Evolutionary conservation across 1,284 basidiomycete species (phyloP).

Genomic region (Naganishia albida): DNA sequence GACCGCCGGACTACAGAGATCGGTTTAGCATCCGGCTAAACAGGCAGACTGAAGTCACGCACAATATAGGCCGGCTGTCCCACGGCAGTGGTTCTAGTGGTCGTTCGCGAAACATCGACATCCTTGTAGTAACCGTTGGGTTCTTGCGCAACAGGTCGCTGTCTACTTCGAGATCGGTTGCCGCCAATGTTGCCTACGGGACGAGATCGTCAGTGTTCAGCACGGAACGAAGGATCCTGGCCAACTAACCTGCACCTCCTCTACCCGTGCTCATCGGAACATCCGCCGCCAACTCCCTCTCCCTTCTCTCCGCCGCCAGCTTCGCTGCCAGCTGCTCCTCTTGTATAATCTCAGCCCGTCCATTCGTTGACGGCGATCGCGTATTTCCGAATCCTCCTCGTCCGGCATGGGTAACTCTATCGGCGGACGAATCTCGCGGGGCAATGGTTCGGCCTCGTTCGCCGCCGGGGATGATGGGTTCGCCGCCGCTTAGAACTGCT

Average conservation of each 20-base stretch:
- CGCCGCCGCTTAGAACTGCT: conserved; percentile 39
- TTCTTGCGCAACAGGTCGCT: conserved; percentile 1
- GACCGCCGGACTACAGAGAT: conserved; percentile 37
- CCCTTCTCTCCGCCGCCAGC: conserved; percentile 49
- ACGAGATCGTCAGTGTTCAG: not conserved
- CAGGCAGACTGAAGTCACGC: too few species aligned
- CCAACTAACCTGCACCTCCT: conserved; percentile 52
- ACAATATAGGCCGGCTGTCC: conserved; percentile 15
- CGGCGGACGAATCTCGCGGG: conserved; percentile 38
- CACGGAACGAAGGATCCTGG: too few species aligned
- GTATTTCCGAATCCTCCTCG: conserved; percentile 55
- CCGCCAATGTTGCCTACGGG: conserved; percentile 30
- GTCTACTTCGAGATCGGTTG: conserved; percentile 28
- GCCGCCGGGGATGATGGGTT: conserved; percentile 40
- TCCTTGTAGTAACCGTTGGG: conserved; percentile 14
- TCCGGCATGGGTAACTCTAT: conserved; percentile 50
- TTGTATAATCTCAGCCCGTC: conserved; percentile 40
- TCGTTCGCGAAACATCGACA: conserved; percentile 25
- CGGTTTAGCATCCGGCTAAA: too few species aligned
- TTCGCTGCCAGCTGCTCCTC: conserved; percentile 49
- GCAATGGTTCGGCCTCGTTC: conserved; percentile 50
- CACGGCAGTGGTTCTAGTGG: conserved; percentile 11
- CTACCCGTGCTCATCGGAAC: conserved; percentile 48
- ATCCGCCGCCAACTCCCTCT: conserved; percentile 43
- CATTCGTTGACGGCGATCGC: conserved; percentile 35